Evolutionary conservation across 2,329 filamentous ascomycete species (phyloP), one percentile per base, ranked within the genome.

Genomic region (Didymellaceae sp.): DNA sequence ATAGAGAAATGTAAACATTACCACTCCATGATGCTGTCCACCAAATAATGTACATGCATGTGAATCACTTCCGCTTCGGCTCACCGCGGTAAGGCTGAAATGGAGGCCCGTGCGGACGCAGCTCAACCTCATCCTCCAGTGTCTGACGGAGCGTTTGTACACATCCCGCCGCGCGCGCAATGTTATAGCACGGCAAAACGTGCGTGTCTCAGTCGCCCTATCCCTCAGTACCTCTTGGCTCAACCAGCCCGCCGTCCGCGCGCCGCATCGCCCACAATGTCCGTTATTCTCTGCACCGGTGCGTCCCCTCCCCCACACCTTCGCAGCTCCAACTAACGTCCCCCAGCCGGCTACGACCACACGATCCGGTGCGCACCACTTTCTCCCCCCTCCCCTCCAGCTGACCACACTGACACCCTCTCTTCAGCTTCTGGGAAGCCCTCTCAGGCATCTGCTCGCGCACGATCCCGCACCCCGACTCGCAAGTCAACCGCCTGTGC

Each of bases 401-500:
- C 33, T 20, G 18, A 5, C 32, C 26, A 18, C 38, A 39, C 55
- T 67, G 18, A 65, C 56, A 30, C 32, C 51, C 26, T 28, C 32
- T 51, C 26, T 28, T 22, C 38, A 95, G 91, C 59, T 99, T 99
- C 79, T 99, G 94, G 94, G 94, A 99, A 76, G 94, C 94, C 1
- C 84, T 99, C 47, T 97, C 92, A 9, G 94, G 94, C 45, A 97
- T 99, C 66, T 99, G 94, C 78, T 97, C 91, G 32, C 90, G 94
- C 59, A 99, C 94, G 17, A 97, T 99, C 63, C 94, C 97, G 65
- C 93, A 99, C 70, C 91, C 94, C 2, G 94, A 99, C 75, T 97
- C 93, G 8, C 94, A 99, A 75, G 94, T 99, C 63, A 99, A 99
- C 76, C 90, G 94, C 33, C 87, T 99, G 39, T 97, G 93, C 75